phyloP scores from a whole-genome alignment of 768 basidiomycete species.

The Lactarius quietus region DNA sequence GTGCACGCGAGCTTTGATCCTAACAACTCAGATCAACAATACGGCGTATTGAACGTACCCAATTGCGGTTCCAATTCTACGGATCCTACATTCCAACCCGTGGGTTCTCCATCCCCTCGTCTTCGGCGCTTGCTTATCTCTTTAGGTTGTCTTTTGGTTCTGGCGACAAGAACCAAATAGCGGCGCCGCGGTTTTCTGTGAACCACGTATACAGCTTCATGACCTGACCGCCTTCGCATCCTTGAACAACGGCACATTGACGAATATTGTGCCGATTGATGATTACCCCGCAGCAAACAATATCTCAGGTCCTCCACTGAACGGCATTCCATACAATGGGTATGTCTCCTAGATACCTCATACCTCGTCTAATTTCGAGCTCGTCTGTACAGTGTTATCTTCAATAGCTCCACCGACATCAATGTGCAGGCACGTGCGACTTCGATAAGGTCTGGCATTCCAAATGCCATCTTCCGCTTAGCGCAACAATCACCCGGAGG shows the following conservation, averaged over 20 bases:
- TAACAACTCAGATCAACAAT: constrained; percentile 42
- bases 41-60: constrained; percentile 43
- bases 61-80: constrained; percentile 33
- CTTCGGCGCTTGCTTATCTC: background rate
- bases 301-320: constrained; percentile 44
- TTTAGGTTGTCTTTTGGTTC: constrained; percentile 62
- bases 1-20: constrained; percentile 38
- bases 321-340: constrained; percentile 59
- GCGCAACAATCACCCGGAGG: constrained; percentile 45
- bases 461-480: constrained; percentile 56
- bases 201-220: constrained; percentile 45
- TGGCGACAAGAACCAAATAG: constrained; percentile 37
- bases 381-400: constrained; percentile 21
- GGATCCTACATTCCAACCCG: constrained; percentile 43
- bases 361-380: background rate
- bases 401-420: constrained; percentile 31
- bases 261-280: constrained; percentile 35
- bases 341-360: constrained; percentile 28
- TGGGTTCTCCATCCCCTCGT: background rate
- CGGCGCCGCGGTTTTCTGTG: constrained; percentile 50
- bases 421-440: constrained; percentile 52
- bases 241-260: constrained; percentile 43
- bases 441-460: constrained; percentile 49
- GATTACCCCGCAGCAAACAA: constrained; percentile 44
- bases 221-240: constrained; percentile 43